Conservation (phyloP, 2,329 filamentous ascomycete species). For the Endoconidiophora polonica region DNA sequence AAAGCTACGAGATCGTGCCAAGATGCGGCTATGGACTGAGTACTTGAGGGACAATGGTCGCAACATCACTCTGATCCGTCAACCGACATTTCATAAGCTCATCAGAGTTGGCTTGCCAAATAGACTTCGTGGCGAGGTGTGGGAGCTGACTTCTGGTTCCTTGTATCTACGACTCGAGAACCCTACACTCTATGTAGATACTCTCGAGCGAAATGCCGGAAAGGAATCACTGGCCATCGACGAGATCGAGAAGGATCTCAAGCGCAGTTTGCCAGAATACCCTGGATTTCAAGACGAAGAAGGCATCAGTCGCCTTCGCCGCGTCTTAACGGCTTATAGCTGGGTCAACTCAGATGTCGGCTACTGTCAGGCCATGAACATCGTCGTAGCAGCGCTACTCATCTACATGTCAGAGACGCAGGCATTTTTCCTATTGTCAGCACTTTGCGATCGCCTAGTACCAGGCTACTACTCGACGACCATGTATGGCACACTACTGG, state of each 20-base stretch:
- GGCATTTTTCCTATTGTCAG: conserved; percentile 83
- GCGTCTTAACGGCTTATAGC: conserved; percentile 91
- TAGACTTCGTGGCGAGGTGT: conserved; percentile 79
- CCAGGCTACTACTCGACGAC: conserved; percentile 97
- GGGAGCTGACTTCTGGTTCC: conserved; percentile 88
- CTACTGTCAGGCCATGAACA: conserved; percentile 99
- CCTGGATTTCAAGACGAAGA: conserved; percentile 94
- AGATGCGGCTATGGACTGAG: conserved; percentile 95
- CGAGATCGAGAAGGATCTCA: conserved; percentile 97
- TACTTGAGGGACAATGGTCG: conserved; percentile 91
- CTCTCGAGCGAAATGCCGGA: conserved; percentile 65
- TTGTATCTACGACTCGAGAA: conserved; percentile 76
- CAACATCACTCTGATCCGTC: conserved; percentile 78
- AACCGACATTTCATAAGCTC: conserved; percentile 94
- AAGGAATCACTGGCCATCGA: conserved; percentile 89
- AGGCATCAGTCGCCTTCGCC: conserved; percentile 73
- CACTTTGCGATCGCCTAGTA: conserved; percentile 79
- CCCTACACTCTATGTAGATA: conserved; percentile 70
- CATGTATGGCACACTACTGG: conserved; percentile 95
- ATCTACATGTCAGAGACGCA: conserved; percentile 98
- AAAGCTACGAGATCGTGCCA: conserved; percentile 84
- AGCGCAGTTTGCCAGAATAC: conserved; percentile 90
- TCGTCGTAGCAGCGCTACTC: conserved; percentile 89
- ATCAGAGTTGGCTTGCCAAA: conserved; percentile 93
- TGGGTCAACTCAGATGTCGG: conserved; percentile 93